Percentiles rank a stretch among this genome's conserved stretches.
phyloP scores from a whole-genome alignment of 2,329 filamentous ascomycete species.

The Penicillium olsonii region DNA sequence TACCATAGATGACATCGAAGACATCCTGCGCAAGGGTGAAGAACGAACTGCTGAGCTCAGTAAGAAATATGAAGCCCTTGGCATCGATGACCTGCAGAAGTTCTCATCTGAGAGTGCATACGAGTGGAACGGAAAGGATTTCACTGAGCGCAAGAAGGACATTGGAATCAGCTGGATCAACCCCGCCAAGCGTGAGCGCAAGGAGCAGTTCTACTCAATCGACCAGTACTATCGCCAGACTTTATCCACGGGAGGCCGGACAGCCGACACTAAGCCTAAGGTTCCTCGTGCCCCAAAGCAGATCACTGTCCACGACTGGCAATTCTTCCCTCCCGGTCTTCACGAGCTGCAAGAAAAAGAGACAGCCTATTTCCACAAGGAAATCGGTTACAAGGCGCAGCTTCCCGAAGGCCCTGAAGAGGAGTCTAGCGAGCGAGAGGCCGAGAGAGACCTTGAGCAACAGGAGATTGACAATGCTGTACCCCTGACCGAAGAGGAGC shows the following conservation, averaged over 20 bases:
- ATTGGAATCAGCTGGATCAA: constrained; percentile 97
- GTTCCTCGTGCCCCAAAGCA: constrained; percentile 95
- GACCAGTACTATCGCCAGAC: constrained; percentile 97
- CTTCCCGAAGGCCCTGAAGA: constrained; percentile 86
- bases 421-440: constrained; percentile 80
- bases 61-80: constrained; percentile 92
- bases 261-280: constrained; percentile 86
- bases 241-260: constrained; percentile 75
- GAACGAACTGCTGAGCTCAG: constrained; percentile 86
- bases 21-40: constrained; percentile 82
- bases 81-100: constrained; percentile 95
- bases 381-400: constrained; percentile 92
- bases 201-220: constrained; percentile 97
- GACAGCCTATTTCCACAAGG: constrained; percentile 92
- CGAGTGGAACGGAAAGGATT: constrained; percentile 98
- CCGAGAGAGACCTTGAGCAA: constrained; percentile 84
- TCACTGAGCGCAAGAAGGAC: constrained; percentile 87
- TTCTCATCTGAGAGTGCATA: constrained; percentile 97
- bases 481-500: constrained; percentile 84
- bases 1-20: constrained; percentile 88
- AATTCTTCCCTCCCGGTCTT: constrained; percentile 87
- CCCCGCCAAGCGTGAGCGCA: constrained; percentile 94
- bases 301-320: constrained; percentile 88
- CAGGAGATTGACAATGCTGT: constrained; percentile 90
- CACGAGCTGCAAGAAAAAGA: constrained; percentile 92